A percentile compares a stretch with the other conserved stretches of the same genome.
phyloP scores from a whole-genome alignment of 192 early-diverging fungal genomes.

The Ambispora gerdemannii region DNA sequence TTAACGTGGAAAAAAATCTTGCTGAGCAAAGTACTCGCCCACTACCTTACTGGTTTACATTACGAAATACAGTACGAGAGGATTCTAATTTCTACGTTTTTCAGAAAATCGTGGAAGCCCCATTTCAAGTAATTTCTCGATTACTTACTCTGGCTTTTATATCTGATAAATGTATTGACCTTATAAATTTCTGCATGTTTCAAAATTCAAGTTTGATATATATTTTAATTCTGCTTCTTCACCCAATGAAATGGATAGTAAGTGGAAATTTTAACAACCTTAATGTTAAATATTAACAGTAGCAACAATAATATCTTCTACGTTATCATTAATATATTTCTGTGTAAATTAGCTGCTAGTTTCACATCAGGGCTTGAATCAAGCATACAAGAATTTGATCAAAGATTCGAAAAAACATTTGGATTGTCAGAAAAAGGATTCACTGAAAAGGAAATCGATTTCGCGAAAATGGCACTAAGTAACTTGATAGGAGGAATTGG shows the following conservation, averaged over 20 bases:
- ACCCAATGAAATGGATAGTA: constrained; percentile 22
- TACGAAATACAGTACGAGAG: constrained; percentile 17
- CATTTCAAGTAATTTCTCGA: constrained; percentile 54
- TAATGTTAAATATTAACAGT: too few relatives aligned
- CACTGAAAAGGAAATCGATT: constrained; percentile 55
- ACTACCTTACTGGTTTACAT: neutral
- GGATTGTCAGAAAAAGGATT: constrained; percentile 64
- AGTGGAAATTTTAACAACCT: constrained; percentile 4
- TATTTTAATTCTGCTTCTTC: constrained; percentile 45
- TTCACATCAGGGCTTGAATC: constrained; percentile 41
- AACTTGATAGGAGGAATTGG: constrained; percentile 91
- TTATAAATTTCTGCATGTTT: neutral
- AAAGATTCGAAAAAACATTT: constrained; percentile 72
- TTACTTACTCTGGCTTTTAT: neutral
- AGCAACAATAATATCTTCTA: too few relatives aligned
- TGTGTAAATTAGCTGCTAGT: constrained; percentile 26
- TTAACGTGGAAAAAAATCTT: neutral
- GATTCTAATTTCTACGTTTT: constrained; percentile 55
- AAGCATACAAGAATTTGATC: constrained; percentile 53
- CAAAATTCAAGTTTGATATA: constrained; percentile 52
- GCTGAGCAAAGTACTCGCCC: neutral
- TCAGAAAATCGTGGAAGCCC: constrained; percentile 59
- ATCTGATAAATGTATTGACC: too few relatives aligned
- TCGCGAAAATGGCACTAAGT: constrained; percentile 73
- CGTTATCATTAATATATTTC: constrained; percentile 7